Conservation (phyloP, 148 eudicot genomes). For the Salicornia ramosissima region DNA sequence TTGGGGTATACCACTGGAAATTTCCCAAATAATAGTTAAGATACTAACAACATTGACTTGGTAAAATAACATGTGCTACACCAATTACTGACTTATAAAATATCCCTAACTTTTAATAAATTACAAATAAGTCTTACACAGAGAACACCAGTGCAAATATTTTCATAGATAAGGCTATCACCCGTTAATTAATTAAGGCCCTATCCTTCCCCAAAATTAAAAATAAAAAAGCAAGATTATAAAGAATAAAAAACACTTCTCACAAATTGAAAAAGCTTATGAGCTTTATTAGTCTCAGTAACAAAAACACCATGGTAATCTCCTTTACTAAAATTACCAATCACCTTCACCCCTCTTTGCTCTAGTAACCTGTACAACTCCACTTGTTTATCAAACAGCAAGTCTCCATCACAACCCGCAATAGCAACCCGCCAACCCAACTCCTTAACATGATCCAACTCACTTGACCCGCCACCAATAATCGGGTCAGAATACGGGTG, state of each 20-base stretch:
- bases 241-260: conserved; percentile 1
- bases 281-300: neutral
- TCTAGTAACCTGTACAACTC: conserved; percentile 22
- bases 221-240: neutral
- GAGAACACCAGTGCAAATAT: too few species aligned
- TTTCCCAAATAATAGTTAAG: too few species aligned
- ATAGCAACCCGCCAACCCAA: conserved; percentile 37
- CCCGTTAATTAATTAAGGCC: too few species aligned
- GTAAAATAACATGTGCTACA: too few species aligned
- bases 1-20: too few species aligned
- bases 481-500: conserved; percentile 33
- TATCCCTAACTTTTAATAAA: too few species aligned
- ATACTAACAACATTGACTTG: too few species aligned
- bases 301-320: conserved; percentile 21
- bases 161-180: too few species aligned
- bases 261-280: conserved; percentile 3
- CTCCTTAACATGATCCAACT: conserved; percentile 9
- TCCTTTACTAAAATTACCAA: conserved; percentile 13
- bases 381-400: conserved; percentile 30
- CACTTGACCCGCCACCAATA: conserved; percentile 1
- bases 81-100: too few species aligned
- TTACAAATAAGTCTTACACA: too few species aligned
- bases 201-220: too few species aligned
- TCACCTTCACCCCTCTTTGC: conserved; percentile 22
- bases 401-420: conserved; percentile 33